Evolutionary conservation across 2,329 filamentous ascomycete genomes (phyloP), one percentile per base, ranked within the genome.

Genomic region (Lachnellula hyalina): DNA sequence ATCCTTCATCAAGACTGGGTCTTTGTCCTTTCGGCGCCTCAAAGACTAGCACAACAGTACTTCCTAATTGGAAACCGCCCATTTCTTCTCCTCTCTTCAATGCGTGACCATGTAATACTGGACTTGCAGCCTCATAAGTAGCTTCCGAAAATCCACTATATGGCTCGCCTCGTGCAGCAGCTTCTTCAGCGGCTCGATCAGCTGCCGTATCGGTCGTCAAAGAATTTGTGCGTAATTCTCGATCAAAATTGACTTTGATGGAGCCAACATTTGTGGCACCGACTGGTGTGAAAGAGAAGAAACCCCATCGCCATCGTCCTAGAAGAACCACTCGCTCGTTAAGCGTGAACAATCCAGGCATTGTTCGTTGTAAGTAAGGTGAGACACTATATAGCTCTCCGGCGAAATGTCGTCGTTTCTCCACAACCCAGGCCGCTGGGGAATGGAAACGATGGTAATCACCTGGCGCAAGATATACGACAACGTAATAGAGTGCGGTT

Each of bases 361-460:
- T 79, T 0, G 89, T 96, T 61, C 90, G 87, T 71, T 96, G 92
- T 12, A 99, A 81, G 72, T 96, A 99, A 0, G 94, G 94, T 0
- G 90, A 96, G 4, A 99, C 94, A 52, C 87, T 93, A 77, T 89
- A 99, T 8, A 99, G 80, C 72, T 99, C 95, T 55, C 94, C 94
- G 0, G 94, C 92, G 69, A 99, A 99, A 75, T 99, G 94, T n/a
- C 94, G 89, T 44, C 95, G 85, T 61, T 86, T 86, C 73, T 96
- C 89, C 35, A 94, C 94, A 15, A 99, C 91, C 94, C 94, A 99
- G 64, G 90, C 88, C 2, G 90, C 86, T 0, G 94, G 94, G 1
- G 90, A 96, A 75, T 99, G 95, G 77, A 97, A 99, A 61, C 93
- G 89, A 75, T 99, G 94, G 75, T 99, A 99, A 75, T 99, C 95